Base-by-base conservation (phyloP, 1,284 basidiomycete genomes). In the Sanghuangporus baumii region DNA sequence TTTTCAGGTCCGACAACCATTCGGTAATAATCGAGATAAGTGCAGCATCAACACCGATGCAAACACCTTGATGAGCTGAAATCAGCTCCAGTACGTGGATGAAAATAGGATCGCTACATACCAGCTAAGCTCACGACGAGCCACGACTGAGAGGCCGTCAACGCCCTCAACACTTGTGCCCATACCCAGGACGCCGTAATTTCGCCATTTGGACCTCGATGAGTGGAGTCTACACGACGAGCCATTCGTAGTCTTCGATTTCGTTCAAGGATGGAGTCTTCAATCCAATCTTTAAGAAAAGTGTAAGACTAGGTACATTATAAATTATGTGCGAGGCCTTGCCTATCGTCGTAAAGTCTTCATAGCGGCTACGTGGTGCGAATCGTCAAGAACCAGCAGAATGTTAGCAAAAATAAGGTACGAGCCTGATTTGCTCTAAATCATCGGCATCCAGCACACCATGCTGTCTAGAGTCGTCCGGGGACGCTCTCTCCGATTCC, bases 1-100 rank as follows among this genome's bases (percentile, higher is more conserved):
- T 91, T 78, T 98, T 98, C 66, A 98, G 85, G 74, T 99, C 96
- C 1, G 95, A 96, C 8, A 98, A 83, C 97, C 97, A 99, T 74
- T 92, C 93, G n/a, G 94, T 97, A 63, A 95, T 81, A 69, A 99
- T 97, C 46, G 94, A 95, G 67, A 98, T 96, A 64, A 99, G 74
- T 1, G 94, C 97, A 41, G 96, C 94, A 69, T 94, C 96, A 55
- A 97, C 71, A 23, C 97, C 97, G 67, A 99, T 99, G 65, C 86
- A 85, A 52, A 94, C 81, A 8, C 96, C 96, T 96, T 70, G 20
- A 60, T 54, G 26, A 60, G 23, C 20, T 40, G 2, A 14, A 8
- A 47, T 58, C 59, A 48, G 56, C n/a, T 26, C 40, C 65, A 34
- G 62, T 52, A 47, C 20, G 52, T 12, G 48, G 18, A 12, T 51